Percentiles rank a stretch among this genome's conserved stretches.
phyloP scores from a whole-genome alignment of 2,329 filamentous ascomycete species.

The Canariomyces notabilis region DNA sequence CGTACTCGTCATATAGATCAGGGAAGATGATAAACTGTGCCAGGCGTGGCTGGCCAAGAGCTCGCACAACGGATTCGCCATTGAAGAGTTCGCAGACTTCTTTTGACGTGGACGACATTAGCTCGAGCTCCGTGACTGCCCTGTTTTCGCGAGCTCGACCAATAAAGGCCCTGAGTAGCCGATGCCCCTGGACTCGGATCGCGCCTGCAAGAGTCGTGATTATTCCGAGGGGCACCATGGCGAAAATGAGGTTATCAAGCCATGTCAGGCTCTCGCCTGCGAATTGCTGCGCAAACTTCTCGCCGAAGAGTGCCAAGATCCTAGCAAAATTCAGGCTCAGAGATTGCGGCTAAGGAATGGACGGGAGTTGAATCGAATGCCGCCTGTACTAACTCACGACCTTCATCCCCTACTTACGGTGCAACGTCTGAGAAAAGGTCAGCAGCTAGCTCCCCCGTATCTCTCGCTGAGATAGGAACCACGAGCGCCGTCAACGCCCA shows the following conservation, averaged over 20 bases:
- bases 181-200: not conserved
- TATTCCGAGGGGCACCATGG: slow-evolving; percentile 4
- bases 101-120: not conserved
- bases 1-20: not conserved
- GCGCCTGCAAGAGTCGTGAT: not conserved
- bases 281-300: slow-evolving; percentile 8
- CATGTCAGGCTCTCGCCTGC: slow-evolving; percentile 7
- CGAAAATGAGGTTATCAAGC: slow-evolving; percentile 9
- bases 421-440: too few species aligned
- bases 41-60: not conserved
- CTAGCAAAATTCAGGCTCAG: too few species aligned
- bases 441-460: too few species aligned
- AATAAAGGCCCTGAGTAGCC: not conserved
- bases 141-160: not conserved
- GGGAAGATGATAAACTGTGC: not conserved
- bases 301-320: not conserved
- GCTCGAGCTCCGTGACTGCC: not conserved
- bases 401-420: too few species aligned
- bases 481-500: too few species aligned
- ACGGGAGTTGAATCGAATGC: too few species aligned
- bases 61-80: not conserved
- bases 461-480: too few species aligned
- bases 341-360: too few species aligned
- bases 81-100: slow-evolving; percentile 4
- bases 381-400: too few species aligned